These are phyloP conservation scores for Coemansia guatemalensis DNA, from an alignment of 192 early-diverging fungal genomes.

Conservation along the genomic window DNA sequence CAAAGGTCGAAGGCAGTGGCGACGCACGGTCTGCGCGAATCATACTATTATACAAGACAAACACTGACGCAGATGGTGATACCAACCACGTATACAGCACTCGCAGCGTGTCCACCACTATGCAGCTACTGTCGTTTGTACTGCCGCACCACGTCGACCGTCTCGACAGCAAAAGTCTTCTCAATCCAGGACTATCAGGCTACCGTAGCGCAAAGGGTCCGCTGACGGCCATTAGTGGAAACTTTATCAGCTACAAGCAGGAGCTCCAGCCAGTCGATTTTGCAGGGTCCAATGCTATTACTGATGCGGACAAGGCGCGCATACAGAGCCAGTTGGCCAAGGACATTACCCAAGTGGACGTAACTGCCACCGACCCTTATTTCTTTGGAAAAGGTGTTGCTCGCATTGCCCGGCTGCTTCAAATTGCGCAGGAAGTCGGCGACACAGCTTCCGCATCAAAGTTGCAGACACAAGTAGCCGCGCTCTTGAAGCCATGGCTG, in stretches of 20 bases:
- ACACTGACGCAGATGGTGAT: conserved; percentile 31
- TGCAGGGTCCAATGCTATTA: conserved; percentile 28
- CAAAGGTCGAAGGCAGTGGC: conserved; percentile 32
- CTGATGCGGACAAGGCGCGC: conserved; percentile 16
- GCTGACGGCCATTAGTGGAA: conserved; percentile 50
- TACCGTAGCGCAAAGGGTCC: conserved; percentile 56
- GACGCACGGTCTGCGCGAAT: conserved; percentile 32
- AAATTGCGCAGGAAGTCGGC: conserved; percentile 53
- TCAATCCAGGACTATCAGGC: conserved; percentile 27
- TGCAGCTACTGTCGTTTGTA: conserved; percentile 46
- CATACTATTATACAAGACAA: conserved; percentile 43
- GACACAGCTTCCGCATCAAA: conserved; percentile 15
- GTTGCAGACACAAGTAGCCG: conserved; percentile 14
- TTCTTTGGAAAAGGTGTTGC: conserved; percentile 58
- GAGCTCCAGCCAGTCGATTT: conserved; percentile 33
- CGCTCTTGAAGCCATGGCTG: conserved; percentile 44
- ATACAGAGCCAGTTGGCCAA: conserved; percentile 39
- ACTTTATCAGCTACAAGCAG: conserved; percentile 51
- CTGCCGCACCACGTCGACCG: conserved; percentile 56
- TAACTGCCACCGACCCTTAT: conserved; percentile 52
- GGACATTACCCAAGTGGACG: conserved; percentile 27
- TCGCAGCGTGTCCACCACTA: conserved; percentile 6
- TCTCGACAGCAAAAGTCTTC: conserved; percentile 6
- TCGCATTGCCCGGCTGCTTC: conserved; percentile 47
- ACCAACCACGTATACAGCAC: conserved; percentile 16